Conservation (phyloP, 1,139 yeast genomes). For the Candida tetrigidarum region DNA sequence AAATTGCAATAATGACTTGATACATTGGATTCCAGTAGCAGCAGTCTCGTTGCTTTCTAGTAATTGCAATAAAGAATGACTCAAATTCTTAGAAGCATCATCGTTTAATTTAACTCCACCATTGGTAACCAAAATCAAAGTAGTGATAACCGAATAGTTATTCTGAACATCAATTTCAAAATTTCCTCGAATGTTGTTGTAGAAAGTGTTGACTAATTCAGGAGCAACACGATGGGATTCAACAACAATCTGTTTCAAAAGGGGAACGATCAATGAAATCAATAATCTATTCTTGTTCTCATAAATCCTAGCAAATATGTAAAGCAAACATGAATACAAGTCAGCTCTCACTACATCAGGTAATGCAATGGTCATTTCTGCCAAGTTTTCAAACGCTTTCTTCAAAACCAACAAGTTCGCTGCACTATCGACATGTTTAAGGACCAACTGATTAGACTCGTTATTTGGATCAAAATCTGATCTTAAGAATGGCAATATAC, state of each 20-base stretch:
- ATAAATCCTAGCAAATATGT: conserved; percentile 62
- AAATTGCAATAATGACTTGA: conserved; percentile 56
- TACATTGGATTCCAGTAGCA: conserved; percentile 58
- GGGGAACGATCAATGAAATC: conserved; percentile 58
- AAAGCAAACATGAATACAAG: conserved; percentile 69
- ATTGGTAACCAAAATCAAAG: conserved; percentile 62
- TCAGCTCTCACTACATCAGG: conserved; percentile 73
- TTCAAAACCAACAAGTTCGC: conserved; percentile 48
- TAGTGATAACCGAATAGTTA: conserved; percentile 56
- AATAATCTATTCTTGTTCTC: conserved; percentile 51
- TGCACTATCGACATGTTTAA: conserved; percentile 37
- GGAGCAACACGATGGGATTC: conserved; percentile 33
- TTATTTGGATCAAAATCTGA: conserved; percentile 44
- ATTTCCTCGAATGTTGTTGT: conserved; percentile 33
- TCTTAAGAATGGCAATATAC: conserved; percentile 62
- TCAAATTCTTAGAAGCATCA: conserved; percentile 32
- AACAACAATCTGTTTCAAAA: conserved; percentile 52
- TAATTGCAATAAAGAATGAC: conserved; percentile 39
- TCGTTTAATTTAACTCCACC: conserved; percentile 47
- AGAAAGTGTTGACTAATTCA: conserved; percentile 41
- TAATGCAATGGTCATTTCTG: conserved; percentile 63
- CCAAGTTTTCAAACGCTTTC: conserved; percentile 57
- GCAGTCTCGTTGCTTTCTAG: conserved; percentile 34
- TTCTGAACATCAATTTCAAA: conserved; percentile 27
- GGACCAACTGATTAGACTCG: conserved; percentile 34